Evolutionary conservation across 148 eudicot genomes (phyloP), one percentile per base, ranked within the genome.

Genomic region (Cornus suecica): DNA sequence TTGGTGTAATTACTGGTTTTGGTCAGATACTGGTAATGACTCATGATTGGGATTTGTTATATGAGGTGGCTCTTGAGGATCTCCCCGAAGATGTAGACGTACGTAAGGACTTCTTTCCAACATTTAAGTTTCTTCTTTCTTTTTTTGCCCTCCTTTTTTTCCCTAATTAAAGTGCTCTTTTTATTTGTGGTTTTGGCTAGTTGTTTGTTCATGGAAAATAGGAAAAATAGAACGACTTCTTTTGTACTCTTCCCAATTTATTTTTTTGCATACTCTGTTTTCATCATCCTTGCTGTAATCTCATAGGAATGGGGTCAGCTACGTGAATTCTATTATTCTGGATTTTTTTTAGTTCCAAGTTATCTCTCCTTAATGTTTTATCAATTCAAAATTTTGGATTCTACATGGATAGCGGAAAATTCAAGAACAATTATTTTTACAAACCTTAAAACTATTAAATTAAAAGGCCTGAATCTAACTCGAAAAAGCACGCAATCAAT

Each of bases 41-140:
- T 84, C 94, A 86, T 82, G 99, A 88, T 81, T 95, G 97, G 99
- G 99, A 95, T 54, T 79, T 95, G 79, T 68, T 95, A 73, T 89
- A 89, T 66, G 99, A 95, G 88, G 85, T 85, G 69, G 76, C 87
- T 65, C 86, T 89, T 32, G 97, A 92, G 79, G 93, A 92, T 61
- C 79, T 73, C 41, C 52, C 86, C 45, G 99, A 92, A 83, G 97
- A 80, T 82, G 73, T 79, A 82, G 91, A 86, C 86, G 87, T 91
- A 85, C 79, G 97, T 92, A 93, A 92, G 97, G 90, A 88, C 89
- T 85, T 79, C 76, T 79, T 70, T 60, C 82, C 81, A 24, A 79
- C 32, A 76, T 42, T 72, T n/a, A n/a, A n/a, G n/a, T 29, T 14
- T 62, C 24, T 51, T 18, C 26, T 14, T 7, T 62, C 24, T 61